A percentile compares a stretch with the other conserved stretches of the same genome.
phyloP scores from a whole-genome alignment of 441 rosid species.

The Erysimum cheiri region DNA sequence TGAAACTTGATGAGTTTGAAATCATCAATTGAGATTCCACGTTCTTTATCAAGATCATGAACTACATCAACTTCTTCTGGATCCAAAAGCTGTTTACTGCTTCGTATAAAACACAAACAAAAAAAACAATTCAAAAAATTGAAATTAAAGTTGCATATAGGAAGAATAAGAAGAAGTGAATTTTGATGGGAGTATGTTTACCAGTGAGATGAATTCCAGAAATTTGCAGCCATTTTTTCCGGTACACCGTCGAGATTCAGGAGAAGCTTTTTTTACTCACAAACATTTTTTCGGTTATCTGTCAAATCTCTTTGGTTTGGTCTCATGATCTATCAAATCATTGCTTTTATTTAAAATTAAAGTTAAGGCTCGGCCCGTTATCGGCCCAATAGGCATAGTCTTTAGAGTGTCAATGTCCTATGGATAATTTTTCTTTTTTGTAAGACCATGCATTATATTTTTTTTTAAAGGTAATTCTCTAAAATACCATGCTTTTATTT shows the following conservation, averaged over 20 bases:
- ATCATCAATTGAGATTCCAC: conserved; percentile 76
- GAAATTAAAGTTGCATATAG: not conserved
- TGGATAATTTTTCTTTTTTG: too few relatives aligned
- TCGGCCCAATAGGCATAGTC: conserved; percentile 10
- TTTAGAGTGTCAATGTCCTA: too few relatives aligned
- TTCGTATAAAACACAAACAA: conserved; percentile 17
- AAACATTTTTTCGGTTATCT: conserved; percentile 22
- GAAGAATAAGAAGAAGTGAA: conserved; percentile 6
- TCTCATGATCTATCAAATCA: conserved; percentile 16
- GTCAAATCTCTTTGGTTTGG: conserved; percentile 16
- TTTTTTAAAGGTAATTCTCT: too few relatives aligned
- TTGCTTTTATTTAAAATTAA: not conserved
- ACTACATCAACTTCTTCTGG: conserved; percentile 80
- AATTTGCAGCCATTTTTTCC: not conserved
- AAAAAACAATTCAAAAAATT: not conserved
- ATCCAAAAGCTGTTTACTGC: conserved; percentile 75
- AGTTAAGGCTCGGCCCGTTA: not conserved
- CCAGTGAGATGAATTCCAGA: too few relatives aligned
- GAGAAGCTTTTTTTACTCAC: not conserved
- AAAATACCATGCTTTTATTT: too few relatives aligned
- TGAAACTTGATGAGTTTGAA: conserved; percentile 85
- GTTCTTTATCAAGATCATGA: conserved; percentile 69
- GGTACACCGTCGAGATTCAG: not conserved
- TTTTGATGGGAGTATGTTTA: conserved; percentile 31
- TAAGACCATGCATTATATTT: too few relatives aligned